A percentile compares a stretch with the other conserved stretches of the same genome.
These are phyloP conservation scores for Xylaria sp. DNA, from an alignment of 2,329 filamentous ascomycete genomes.

Conservation along the genomic window DNA sequence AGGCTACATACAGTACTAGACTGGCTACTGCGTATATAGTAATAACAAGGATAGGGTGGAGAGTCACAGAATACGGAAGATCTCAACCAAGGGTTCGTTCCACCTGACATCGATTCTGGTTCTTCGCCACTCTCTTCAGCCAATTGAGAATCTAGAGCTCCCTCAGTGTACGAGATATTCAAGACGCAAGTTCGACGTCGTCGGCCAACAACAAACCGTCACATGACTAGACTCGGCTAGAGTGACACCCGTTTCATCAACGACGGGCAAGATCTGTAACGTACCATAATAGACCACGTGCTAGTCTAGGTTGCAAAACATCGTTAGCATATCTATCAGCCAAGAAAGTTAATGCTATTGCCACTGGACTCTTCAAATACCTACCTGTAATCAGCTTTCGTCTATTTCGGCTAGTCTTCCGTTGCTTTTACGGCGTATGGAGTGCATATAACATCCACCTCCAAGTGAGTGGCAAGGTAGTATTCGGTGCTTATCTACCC, in stretches of 20 bases:
- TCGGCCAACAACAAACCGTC: background rate
- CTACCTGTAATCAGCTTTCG: background rate
- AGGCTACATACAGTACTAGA: background rate
- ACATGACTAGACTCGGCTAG: background rate
- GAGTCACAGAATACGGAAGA: background rate
- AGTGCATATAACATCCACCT: background rate
- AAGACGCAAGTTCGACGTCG: background rate
- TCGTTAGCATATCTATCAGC: background rate
- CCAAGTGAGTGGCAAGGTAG: slow-evolving; percentile 5
- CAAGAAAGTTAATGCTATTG: background rate
- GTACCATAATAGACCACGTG: background rate
- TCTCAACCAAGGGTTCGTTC: background rate
- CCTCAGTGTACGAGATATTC: background rate
- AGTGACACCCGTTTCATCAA: background rate
- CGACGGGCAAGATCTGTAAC: background rate
- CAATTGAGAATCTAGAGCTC: background rate
- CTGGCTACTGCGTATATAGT: background rate
- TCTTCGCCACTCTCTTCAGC: background rate
- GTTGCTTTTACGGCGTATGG: background rate
- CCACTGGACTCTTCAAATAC: too few species aligned
- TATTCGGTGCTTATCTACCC: slow-evolving; percentile 18
- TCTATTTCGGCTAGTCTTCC: background rate
- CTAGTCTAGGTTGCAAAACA: background rate
- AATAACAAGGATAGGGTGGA: background rate
- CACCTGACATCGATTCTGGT: background rate